Conservation (phyloP, 2,329 filamentous ascomycete species). For the Beauveria sp. region DNA sequence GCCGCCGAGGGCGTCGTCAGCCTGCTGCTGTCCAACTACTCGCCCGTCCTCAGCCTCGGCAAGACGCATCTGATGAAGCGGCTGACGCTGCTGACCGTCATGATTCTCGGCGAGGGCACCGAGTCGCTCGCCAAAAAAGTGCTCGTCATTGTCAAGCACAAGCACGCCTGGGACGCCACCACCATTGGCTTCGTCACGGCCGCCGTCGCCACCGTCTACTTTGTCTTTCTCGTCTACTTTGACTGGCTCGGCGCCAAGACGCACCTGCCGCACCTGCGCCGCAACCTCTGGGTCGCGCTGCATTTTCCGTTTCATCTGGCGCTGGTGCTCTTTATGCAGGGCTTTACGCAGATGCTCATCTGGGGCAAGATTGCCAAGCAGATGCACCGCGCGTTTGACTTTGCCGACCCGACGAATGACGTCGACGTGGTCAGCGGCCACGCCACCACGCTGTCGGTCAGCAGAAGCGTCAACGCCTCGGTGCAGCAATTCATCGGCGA, state of each 20-base stretch:
- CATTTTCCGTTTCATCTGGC: slow-evolving; percentile 59
- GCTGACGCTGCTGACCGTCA: slow-evolving; percentile 55
- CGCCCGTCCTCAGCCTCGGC: slow-evolving; percentile 50
- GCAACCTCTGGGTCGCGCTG: slow-evolving; percentile 49
- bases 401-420: slow-evolving; percentile 12
- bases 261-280: slow-evolving; percentile 47
- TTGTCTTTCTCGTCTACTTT: slow-evolving; percentile 42
- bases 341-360: slow-evolving; percentile 47
- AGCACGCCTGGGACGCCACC: slow-evolving; percentile 29
- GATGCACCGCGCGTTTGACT: slow-evolving; percentile 15
- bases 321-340: slow-evolving; percentile 57
- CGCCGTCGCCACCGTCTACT: slow-evolving; percentile 34
- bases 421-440: slow-evolving; percentile 17
- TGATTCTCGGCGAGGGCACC: slow-evolving; percentile 59
- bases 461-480: slow-evolving; percentile 2
- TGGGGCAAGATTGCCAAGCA: slow-evolving; percentile 34
- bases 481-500: slow-evolving; percentile 18
- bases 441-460: slow-evolving; percentile 10
- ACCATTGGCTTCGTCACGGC: slow-evolving; percentile 34
- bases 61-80: slow-evolving; percentile 56
- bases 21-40: slow-evolving; percentile 46
- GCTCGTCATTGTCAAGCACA: slow-evolving; percentile 38
- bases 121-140: slow-evolving; percentile 49
- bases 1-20: slow-evolving; percentile 43
- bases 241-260: slow-evolving; percentile 56